Percentiles rank a stretch among this genome's conserved stretches.
phyloP scores from a whole-genome alignment of 495 filamentous ascomycete species.

The Wilcoxina mikolae region DNA sequence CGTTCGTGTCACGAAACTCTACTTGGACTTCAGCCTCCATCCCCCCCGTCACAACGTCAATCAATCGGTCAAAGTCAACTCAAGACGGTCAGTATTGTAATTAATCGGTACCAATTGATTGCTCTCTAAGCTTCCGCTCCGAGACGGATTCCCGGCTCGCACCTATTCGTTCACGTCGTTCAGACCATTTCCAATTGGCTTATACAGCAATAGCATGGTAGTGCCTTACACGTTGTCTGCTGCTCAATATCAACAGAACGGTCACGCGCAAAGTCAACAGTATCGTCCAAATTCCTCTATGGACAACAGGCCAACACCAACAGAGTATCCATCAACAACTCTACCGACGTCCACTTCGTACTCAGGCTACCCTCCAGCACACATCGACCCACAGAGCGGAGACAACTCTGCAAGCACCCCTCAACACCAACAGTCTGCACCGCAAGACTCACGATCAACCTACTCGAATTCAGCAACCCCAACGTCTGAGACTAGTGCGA shows the following conservation, averaged over 20 bases:
- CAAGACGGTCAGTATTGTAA: background rate
- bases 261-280: slow-evolving; percentile 2
- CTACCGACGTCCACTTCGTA: slow-evolving; percentile 1
- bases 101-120: slow-evolving; percentile 3
- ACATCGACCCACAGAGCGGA: slow-evolving; percentile 5
- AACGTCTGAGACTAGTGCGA: slow-evolving; percentile 15
- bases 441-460: slow-evolving; percentile 24
- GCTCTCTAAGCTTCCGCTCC: background rate
- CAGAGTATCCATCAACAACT: slow-evolving; percentile 6
- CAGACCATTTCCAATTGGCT: slow-evolving; percentile 1
- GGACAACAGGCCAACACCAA: slow-evolving; percentile 6
- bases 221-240: slow-evolving; percentile 4
- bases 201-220: slow-evolving; percentile 7
- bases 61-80: background rate
- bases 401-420: background rate
- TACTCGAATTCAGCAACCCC: slow-evolving; percentile 25
- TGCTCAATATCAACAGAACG: slow-evolving; percentile 8
- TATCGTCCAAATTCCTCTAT: background rate
- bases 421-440: slow-evolving; percentile 15
- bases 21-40: slow-evolving; percentile 3
- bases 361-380: background rate
- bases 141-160: background rate
- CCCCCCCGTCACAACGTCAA: background rate
- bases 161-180: background rate
- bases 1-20: slow-evolving; percentile 8